Evolutionary conservation across 164 flowering plant genomes (phyloP), one percentile per base, ranked within the genome.

Genomic region (Litsea cubeba): DNA sequence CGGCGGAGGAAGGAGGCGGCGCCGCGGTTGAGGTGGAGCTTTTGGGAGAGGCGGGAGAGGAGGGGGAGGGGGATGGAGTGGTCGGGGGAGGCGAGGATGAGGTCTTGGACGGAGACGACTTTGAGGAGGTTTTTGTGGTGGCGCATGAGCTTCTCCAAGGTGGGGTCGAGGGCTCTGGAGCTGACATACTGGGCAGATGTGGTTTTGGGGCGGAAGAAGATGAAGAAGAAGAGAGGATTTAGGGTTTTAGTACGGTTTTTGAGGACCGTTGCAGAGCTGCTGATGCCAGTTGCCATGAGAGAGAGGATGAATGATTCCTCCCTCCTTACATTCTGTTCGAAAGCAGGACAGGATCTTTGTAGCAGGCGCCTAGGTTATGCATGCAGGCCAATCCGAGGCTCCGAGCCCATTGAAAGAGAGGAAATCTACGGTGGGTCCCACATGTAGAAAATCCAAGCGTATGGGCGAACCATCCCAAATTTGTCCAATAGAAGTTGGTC

Each of bases 141-240:
- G 73, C 84, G 84, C 98, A 95, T 95, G 25, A 88, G 80, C 76
- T 95, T 95, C 76, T 95, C 97, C 72, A 91, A 89, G 6, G 89
- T 83, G 28, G 96, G 85, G 82, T 93, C 98, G 72, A 93, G 85
- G 25, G 85, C 78, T 72, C 98, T 82, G 0, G 94, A 81, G 15
- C 87, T 85, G 1, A 93, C 92, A 58, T 85, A 87, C 69, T 88
- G 85, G 17, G 85, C 79, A 35, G 94, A 89, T 10, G 88, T 83
- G 22, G 84, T 85, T 82, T 87, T 88, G 18, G 64, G 51, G 22
- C 91, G 79, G 46, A 12, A 57, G 51, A 67, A 28, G 69, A 60
- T 11, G 12, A 11, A 50, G 22, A 58, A n/a, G 26, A 23, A 32
- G 20, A 17, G 10, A 23, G 24, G 58, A 50, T 50, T 57, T 26